Evolutionary conservation across 2,329 filamentous ascomycete genomes (phyloP).

Genomic region (Nigrograna mackinnonii): DNA sequence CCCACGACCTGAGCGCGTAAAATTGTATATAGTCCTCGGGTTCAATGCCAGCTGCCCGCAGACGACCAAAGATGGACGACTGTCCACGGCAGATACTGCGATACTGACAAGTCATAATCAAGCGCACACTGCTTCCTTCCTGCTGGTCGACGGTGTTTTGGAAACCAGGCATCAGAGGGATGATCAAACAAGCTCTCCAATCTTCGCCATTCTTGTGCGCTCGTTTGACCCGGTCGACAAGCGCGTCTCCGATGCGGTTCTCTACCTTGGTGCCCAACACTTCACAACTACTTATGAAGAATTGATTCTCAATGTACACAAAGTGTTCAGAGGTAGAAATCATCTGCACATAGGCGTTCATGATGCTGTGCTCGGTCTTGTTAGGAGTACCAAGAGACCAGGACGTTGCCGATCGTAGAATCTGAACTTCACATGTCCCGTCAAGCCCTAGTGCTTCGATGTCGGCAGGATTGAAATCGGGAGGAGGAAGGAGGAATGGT

Average conservation of each 20-base stretch:
- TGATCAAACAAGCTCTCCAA: conserved; percentile 88
- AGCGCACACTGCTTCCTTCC: conserved; percentile 88
- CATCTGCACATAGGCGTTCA: conserved; percentile 91
- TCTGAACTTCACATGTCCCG: conserved; percentile 95
- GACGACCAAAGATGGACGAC: conserved; percentile 85
- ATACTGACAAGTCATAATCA: conserved; percentile 98
- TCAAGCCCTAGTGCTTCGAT: conserved; percentile 85
- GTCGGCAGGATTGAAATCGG: conserved; percentile 85
- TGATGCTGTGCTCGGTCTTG: conserved; percentile 89
- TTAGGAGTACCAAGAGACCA: conserved; percentile 91
- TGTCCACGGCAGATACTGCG: conserved; percentile 94
- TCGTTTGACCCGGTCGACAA: conserved; percentile 87
- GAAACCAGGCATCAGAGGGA: conserved; percentile 97
- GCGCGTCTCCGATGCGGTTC: conserved; percentile 91
- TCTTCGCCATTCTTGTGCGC: conserved; percentile 83
- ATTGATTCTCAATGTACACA: conserved; percentile 98
- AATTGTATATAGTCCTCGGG: conserved; percentile 96
- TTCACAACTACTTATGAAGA: conserved; percentile 92
- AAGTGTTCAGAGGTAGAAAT: conserved; percentile 96
- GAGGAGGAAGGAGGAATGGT: conserved; percentile 89
- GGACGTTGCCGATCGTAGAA: conserved; percentile 83
- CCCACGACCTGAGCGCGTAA: conserved; percentile 91
- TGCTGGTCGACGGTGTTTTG: conserved; percentile 94
- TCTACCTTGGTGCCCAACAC: conserved; percentile 85
- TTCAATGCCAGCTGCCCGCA: conserved; percentile 79